Conservation (phyloP, 495 filamentous ascomycete species). For the Gamarada debralockiae region DNA sequence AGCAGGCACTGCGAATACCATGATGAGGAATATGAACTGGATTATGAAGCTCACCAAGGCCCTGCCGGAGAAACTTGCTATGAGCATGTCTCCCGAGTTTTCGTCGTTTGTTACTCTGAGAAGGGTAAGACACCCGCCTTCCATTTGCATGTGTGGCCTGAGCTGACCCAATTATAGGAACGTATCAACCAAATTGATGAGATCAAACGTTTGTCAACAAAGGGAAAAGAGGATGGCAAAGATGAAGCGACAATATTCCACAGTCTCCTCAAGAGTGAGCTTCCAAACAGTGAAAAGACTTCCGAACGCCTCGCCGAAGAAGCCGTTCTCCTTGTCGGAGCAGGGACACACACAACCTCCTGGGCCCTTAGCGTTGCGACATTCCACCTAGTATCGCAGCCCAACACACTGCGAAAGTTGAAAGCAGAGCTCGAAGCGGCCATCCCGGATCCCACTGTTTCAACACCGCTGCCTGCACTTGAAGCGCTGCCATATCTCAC, state of each 20-base stretch:
- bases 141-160: no score
- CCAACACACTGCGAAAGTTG: slow-evolving; percentile 22
- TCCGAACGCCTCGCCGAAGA: no score
- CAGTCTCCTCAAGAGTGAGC: no score
- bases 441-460: slow-evolving; percentile 7
- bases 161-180: no score
- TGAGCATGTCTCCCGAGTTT: not conserved
- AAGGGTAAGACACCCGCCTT: no score
- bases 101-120: not conserved
- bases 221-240: no score
- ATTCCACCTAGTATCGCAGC: slow-evolving; percentile 29
- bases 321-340: no score
- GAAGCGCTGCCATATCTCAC: slow-evolving; percentile 43
- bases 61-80: not conserved
- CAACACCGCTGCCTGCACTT: slow-evolving; percentile 6
- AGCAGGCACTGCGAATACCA: not conserved
- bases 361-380: slow-evolving; percentile 28
- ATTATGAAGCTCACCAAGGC: not conserved
- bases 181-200: no score
- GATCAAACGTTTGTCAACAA: no score
- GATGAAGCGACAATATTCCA: no score
- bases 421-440: slow-evolving; percentile 25
- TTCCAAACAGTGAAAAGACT: no score
- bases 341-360: no score
- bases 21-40: slow-evolving; percentile 4